Percentiles rank a stretch among this genome's conserved stretches.
Conservation (phyloP, 371 early-diverging fungal species). For the Basidiobolus heterosporus region DNA sequence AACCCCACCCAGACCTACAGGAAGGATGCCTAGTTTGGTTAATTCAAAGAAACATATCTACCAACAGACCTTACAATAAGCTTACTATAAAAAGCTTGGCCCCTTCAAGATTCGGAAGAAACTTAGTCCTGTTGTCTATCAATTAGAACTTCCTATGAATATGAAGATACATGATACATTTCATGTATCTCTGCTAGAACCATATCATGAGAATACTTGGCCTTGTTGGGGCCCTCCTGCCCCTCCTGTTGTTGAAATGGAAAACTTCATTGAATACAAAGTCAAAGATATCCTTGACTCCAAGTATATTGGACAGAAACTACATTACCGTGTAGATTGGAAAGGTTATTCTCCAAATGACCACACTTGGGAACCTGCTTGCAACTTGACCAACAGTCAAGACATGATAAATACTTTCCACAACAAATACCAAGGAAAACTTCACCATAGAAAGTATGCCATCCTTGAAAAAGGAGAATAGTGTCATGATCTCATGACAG, state of each 20-base stretch:
- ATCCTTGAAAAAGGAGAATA: too few relatives aligned
- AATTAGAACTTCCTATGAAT: constrained; percentile 1
- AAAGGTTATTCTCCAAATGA: constrained; percentile 2
- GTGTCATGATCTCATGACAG: too few relatives aligned
- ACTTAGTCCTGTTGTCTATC: neutral
- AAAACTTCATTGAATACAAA: neutral
- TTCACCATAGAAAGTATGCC: too few relatives aligned
- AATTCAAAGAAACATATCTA: neutral
- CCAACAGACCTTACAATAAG: neutral
- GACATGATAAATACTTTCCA: too few relatives aligned
- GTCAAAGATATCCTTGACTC: neutral
- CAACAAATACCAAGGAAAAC: too few relatives aligned
- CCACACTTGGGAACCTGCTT: constrained; percentile 1
- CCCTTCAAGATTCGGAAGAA: constrained; percentile 1
- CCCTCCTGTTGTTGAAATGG: neutral
- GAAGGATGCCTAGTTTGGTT: constrained; percentile 1
- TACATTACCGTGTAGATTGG: constrained; percentile 4
- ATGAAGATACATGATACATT: constrained; percentile 1
- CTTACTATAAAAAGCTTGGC: neutral
- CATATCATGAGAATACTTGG: neutral
- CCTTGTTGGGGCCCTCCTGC: neutral
- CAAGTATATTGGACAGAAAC: neutral
- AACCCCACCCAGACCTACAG: neutral
- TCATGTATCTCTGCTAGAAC: neutral
- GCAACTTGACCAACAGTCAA: neutral